These are phyloP conservation scores for Rhodosporidiobolus odoratus DNA, from an alignment of 768 basidiomycete species.

Conservation along the genomic window DNA sequence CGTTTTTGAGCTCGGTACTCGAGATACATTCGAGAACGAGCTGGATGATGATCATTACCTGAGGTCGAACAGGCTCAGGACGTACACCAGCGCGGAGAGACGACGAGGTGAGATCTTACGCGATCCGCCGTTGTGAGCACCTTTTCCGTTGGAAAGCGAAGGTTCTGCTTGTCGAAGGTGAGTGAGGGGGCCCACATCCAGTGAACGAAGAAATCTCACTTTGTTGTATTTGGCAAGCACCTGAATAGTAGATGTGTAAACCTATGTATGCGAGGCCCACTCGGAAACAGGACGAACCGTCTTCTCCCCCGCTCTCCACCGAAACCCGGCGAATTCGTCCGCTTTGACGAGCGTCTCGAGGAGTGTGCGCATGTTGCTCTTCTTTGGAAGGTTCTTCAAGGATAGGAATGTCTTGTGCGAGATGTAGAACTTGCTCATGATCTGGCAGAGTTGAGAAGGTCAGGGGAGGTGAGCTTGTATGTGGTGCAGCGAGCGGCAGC, in stretches of 20 bases:
- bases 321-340: slow-evolving; percentile 68
- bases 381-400: slow-evolving; percentile 50
- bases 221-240: slow-evolving; percentile 59
- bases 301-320: slow-evolving; percentile 71
- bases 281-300: slow-evolving; percentile 52
- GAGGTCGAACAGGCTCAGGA: background rate
- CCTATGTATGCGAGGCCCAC: too few species aligned
- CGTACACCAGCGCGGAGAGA: rapidly evolving
- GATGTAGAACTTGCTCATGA: slow-evolving; percentile 40
- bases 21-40: slow-evolving; percentile 43
- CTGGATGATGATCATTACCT: slow-evolving; percentile 39
- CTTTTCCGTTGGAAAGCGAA: slow-evolving; percentile 73
- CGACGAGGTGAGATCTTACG: slow-evolving; percentile 52
- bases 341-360: slow-evolving; percentile 62
- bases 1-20: slow-evolving; percentile 61
- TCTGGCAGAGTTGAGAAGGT: slow-evolving; percentile 10
- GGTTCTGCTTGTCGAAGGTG: slow-evolving; percentile 55
- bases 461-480: slow-evolving; percentile 63
- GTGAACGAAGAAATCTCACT: slow-evolving; percentile 56
- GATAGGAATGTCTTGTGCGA: slow-evolving; percentile 61
- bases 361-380: slow-evolving; percentile 42
- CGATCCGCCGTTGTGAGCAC: slow-evolving; percentile 65
- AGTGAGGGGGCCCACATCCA: slow-evolving; percentile 31
- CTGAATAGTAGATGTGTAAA: too few species aligned
- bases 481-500: slow-evolving; percentile 36